Evolutionary conservation across 2,329 filamentous ascomycete genomes (phyloP).

Genomic region (Chalaropsis thielavioides): DNA sequence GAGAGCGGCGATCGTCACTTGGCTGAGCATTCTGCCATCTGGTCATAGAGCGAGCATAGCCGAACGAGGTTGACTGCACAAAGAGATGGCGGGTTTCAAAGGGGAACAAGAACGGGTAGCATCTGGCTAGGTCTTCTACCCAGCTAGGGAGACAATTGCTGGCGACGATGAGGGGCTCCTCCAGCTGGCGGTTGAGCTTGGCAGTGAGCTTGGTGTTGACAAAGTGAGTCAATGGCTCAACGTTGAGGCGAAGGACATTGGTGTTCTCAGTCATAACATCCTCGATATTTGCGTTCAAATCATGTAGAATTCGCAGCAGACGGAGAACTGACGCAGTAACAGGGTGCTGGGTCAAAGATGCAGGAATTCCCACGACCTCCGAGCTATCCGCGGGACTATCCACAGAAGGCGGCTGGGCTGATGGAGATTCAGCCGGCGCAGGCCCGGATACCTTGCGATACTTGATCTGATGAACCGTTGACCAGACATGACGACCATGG

Average conservation of each 20-base stretch:
- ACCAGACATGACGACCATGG: constrained; percentile 64
- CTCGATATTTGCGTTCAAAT: constrained; percentile 83
- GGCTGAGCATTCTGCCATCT: constrained; percentile 89
- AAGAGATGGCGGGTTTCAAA: constrained; percentile 96
- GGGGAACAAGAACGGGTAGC: constrained; percentile 94
- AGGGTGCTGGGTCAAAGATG: constrained; percentile 68
- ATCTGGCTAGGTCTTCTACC: constrained; percentile 85
- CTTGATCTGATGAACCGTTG: constrained; percentile 76
- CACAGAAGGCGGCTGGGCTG: not conserved
- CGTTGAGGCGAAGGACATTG: constrained; percentile 52
- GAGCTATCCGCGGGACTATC: constrained; percentile 24
- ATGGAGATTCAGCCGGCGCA: constrained; percentile 54
- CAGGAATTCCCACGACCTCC: constrained; percentile 45
- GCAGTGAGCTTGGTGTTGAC: constrained; percentile 98
- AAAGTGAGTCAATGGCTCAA: constrained; percentile 80
- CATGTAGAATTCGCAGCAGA: constrained; percentile 77
- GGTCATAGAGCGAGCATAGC: constrained; percentile 92
- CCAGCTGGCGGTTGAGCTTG: constrained; percentile 89
- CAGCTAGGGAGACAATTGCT: constrained; percentile 91
- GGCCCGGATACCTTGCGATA: constrained; percentile 78
- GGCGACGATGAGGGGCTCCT: constrained; percentile 91
- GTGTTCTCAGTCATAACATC: constrained; percentile 74
- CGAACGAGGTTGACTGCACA: constrained; percentile 93
- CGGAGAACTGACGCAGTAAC: constrained; percentile 77
- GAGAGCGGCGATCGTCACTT: constrained; percentile 67